A percentile compares a stretch with the other conserved stretches of the same genome.
phyloP scores from a whole-genome alignment of 2,329 filamentous ascomycete genomes.

The Claviceps digitariae region DNA sequence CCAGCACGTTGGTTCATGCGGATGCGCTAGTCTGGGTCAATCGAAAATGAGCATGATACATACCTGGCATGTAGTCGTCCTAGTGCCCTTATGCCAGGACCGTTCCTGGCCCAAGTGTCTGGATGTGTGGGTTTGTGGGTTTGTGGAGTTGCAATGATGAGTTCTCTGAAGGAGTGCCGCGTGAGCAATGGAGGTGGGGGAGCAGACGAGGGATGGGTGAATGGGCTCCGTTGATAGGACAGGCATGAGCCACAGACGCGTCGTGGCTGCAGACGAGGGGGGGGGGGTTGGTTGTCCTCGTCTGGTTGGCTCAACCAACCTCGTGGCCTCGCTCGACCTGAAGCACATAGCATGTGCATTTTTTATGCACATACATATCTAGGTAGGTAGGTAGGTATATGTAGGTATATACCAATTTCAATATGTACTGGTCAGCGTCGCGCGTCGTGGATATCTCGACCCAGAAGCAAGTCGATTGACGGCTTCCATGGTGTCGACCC shows the following conservation, averaged over 20 bases:
- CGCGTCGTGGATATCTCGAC: background rate
- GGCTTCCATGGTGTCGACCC: background rate
- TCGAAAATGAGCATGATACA: conserved; percentile 3
- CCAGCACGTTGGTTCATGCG: conserved; percentile 5
- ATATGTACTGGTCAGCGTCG: too few species aligned
- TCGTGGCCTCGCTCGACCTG: background rate
- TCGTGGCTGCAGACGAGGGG: background rate
- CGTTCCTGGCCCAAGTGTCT: conserved; percentile 2
- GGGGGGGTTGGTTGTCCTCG: too few species aligned
- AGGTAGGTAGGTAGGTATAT: too few species aligned
- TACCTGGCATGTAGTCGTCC: background rate
- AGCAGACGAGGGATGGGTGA: background rate
- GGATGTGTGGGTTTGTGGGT: background rate
- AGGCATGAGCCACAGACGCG: background rate
- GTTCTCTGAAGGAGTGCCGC: background rate
- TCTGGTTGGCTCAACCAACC: background rate
- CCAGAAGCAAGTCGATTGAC: background rate
- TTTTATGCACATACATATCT: too few species aligned
- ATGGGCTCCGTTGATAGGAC: background rate
- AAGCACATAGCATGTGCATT: too few species aligned
- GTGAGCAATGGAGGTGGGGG: background rate
- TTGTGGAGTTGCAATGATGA: background rate
- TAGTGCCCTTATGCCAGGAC: background rate
- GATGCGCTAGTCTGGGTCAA: conserved; percentile 6
- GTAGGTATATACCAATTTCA: too few species aligned